Evolutionary conservation across 495 filamentous ascomycete species (phyloP), one percentile per base, ranked within the genome.

Genomic region (Daldinia decipiens): DNA sequence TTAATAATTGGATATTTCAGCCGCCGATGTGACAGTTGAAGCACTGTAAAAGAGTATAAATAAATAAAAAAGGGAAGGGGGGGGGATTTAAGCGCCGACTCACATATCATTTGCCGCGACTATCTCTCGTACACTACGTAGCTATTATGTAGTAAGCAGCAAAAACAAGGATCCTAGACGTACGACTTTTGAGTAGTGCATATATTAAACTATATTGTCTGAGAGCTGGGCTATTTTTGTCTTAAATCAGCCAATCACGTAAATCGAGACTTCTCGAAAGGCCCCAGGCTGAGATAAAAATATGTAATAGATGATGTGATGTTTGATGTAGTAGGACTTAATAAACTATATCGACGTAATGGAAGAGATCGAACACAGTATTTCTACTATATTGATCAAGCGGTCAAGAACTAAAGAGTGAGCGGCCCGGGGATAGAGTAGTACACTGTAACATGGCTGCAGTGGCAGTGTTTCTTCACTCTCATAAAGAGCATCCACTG

Each of bases 21-120:
- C 70, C 70, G 70, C 70, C 61, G 58, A 68, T 65, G 65, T 17
- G 60, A 68, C 52, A 36, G 57, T 63, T 47, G 52, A 68, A 55
- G 65, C 40, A 29, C 54, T 32, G 43, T 54, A 62, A 69, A 27
- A 45, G 61, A 53, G 19, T 39, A 9, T 24, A 27, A 47, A 50
- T 59, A 72, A 65, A 61, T 13, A 27, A 52, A 13, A 31, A 11
- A n/a, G n/a, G n/a, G n/a, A n/a, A n/a, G n/a, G n/a, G n/a, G 31
- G 29, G 53, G 17, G 6, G 15, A 8, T 13, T 56, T 56, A 56
- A 56, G 53, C 53, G 53, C 65, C 65, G 29, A 26, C 57, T 69
- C 24, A 12, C 62, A 69, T 62, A 21, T 27, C 29, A 59, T 62
- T 69, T 69, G 70, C 70, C 65, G 70, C 65, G 51, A 36, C 52